Percentiles rank a stretch among this genome's conserved stretches.
phyloP scores from a whole-genome alignment of 73 alveolate species.

The Loxodes magnus region DNA sequence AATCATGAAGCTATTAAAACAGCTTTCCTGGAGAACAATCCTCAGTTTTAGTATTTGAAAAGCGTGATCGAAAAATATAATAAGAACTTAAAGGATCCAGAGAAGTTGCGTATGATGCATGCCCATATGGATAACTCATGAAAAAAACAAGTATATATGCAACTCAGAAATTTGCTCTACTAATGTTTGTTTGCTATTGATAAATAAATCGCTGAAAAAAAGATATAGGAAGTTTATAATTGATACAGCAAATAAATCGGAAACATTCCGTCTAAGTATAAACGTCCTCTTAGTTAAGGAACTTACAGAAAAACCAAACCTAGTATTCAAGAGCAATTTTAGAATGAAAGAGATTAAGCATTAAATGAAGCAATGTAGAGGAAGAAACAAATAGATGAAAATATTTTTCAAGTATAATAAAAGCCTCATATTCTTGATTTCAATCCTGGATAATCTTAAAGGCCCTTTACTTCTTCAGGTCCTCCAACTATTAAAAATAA shows the following conservation, averaged over 20 bases:
- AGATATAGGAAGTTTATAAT: background rate
- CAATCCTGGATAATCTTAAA: background rate
- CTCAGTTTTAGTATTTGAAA: background rate
- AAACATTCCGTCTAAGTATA: no score
- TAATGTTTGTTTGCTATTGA: slow-evolving; percentile 4
- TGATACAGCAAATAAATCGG: no score
- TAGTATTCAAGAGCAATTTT: no score
- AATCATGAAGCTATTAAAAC: no score
- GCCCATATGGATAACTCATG: background rate
- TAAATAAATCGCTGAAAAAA: background rate
- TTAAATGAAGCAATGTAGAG: background rate
- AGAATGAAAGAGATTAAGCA: background rate
- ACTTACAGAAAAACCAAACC: no score
- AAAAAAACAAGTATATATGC: background rate
- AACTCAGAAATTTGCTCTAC: background rate
- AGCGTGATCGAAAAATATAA: background rate
- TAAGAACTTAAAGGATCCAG: background rate
- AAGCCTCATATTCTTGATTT: background rate
- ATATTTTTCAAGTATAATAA: background rate
- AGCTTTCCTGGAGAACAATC: slow-evolving; percentile 7
- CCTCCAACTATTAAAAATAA: background rate
- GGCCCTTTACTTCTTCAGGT: slow-evolving; percentile 6
- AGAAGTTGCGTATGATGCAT: background rate
- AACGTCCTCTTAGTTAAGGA: no score
- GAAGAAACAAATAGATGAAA: background rate